These are phyloP conservation scores for Vitis hybrid DNA, from an alignment of 177 flowering plant genomes.

Conservation along the genomic window DNA sequence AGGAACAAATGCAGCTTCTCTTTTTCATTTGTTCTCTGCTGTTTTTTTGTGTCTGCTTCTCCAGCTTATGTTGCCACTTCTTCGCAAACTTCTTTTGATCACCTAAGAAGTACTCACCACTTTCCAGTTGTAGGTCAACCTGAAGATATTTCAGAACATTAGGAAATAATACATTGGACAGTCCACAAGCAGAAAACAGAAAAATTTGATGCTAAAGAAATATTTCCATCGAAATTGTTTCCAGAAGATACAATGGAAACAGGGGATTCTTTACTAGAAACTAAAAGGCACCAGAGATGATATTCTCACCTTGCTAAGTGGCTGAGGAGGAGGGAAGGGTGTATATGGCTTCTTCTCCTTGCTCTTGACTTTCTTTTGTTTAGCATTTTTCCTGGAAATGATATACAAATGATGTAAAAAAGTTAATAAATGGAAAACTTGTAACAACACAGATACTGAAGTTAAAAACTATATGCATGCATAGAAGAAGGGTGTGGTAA, in stretches of 20 bases:
- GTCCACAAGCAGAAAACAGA: too few species aligned
- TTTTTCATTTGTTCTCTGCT: constrained; percentile 80
- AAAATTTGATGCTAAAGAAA: too few species aligned
- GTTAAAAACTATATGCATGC: not conserved
- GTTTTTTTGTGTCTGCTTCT: constrained; percentile 79
- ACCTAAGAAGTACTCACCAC: constrained; percentile 85
- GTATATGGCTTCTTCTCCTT: constrained; percentile 92
- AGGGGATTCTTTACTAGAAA: not conserved
- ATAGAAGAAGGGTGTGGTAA: not conserved
- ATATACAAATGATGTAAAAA: not conserved
- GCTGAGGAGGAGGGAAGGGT: constrained; percentile 92
- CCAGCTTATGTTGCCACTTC: constrained; percentile 85
- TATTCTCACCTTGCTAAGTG: constrained; percentile 78
- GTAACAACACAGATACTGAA: not conserved
- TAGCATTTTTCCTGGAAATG: constrained; percentile 78
- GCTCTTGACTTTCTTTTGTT: constrained; percentile 71
- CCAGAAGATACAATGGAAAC: not conserved
- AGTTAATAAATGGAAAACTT: not conserved
- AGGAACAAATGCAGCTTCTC: constrained; percentile 74
- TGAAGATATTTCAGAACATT: not conserved
- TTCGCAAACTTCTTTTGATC: constrained; percentile 68
- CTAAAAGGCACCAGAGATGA: not conserved
- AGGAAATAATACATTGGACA: too few species aligned
- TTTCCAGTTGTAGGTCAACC: constrained; percentile 50
- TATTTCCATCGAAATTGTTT: too few species aligned